Evolutionary conservation across 805 yeast genomes (phyloP).

Genomic region (Starmerella vaccinii): DNA sequence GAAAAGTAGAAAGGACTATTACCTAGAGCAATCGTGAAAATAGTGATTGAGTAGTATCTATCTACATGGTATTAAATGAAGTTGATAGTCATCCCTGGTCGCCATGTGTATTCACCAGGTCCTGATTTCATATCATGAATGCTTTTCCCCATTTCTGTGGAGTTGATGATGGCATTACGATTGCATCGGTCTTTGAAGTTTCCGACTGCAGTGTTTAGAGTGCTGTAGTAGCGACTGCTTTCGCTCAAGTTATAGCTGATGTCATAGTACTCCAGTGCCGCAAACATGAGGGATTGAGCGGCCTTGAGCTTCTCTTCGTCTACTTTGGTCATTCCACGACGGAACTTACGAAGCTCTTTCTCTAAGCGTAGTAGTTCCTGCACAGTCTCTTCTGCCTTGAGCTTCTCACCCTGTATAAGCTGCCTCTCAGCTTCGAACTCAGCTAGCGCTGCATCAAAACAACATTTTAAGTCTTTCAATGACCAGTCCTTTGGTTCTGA

Average conservation of each 20-base stretch:
- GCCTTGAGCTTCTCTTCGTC: not conserved
- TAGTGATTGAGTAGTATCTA: not conserved
- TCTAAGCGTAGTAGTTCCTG: not conserved
- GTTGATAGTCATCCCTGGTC: slow-evolving; percentile 6
- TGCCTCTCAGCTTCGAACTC: not conserved
- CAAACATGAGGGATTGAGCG: not conserved
- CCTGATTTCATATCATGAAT: not conserved
- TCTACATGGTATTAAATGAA: not conserved
- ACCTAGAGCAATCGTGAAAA: not conserved
- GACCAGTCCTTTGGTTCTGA: not conserved
- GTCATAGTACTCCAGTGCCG: slow-evolving; percentile 1
- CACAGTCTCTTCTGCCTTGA: not conserved
- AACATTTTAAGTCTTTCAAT: not conserved
- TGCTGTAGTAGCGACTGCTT: not conserved
- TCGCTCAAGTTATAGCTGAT: not conserved
- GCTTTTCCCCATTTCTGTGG: not conserved
- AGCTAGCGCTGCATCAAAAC: not conserved
- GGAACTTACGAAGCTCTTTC: not conserved
- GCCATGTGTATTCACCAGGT: not conserved
- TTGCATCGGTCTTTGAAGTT: not conserved
- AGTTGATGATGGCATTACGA: not conserved
- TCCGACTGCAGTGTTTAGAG: not conserved
- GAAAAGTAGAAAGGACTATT: not conserved
- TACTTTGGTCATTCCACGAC: not conserved
- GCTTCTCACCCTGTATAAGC: not conserved